Evolutionary conservation across 2,329 filamentous ascomycete species (phyloP), one percentile per base, ranked within the genome.

Genomic region (Sporothrix protearum): DNA sequence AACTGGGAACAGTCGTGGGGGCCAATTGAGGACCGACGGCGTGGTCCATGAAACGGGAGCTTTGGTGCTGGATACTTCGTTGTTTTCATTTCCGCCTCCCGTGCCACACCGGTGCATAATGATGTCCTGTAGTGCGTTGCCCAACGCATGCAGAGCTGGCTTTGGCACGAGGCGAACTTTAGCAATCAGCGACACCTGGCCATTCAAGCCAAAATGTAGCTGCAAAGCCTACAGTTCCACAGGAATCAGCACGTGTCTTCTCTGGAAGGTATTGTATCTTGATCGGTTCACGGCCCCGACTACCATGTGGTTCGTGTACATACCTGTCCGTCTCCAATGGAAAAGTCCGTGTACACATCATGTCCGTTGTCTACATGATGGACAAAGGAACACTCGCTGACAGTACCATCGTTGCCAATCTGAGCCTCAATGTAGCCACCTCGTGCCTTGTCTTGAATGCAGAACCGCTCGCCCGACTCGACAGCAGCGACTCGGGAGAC

Each of bases 21-120:
- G 73, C 8, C 39, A 71, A 55, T 74, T 74, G 7, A 74, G 49
- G 0, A 73, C 63, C 0, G 73, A 73, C 9, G 68, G 68, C 14
- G 51, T 61, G 3, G 72, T 68, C 72, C 72, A 73, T 16, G 22
- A 16, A 25, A 36, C 28, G 4, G 39, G 10, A 28, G 5, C 28
- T 2, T 3, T 33, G 55, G 28, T n/a, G 55, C 19, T 30, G 53
- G 22, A 9, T 28, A 9, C 9, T 33, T 59, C 30, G 0, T 64
- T 42, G 59, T 16, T 25, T 2, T 45, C 59, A 2, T n/a, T 7
- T 16, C 1, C 9, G 16, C 9, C 3, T 12, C n/a, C 42, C 25
- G 25, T 33, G 42, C 42, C 42, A 16, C 10, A 3, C 14, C 8
- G 39, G 14, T 22, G 42, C 25, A 49, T n/a, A 3, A 67, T 25